Percentiles rank a stretch among this genome's conserved stretches.
Evolutionary conservation across 495 filamentous ascomycete species (phyloP).

Genomic region (Bryoglossum gracile): DNA sequence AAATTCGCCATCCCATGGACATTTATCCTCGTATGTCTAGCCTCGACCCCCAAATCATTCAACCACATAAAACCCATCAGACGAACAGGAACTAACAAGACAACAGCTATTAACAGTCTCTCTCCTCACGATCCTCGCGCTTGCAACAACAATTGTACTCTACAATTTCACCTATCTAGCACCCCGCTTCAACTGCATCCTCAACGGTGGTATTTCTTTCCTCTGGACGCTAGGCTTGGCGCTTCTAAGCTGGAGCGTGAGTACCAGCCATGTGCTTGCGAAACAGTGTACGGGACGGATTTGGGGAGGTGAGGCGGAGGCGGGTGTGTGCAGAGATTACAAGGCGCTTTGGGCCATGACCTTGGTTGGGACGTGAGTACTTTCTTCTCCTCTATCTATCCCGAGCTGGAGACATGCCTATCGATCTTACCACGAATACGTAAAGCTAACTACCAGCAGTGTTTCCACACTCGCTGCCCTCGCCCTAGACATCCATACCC

Average conservation of each 20-base stretch:
- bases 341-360: constrained; percentile 62
- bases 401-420: not conserved
- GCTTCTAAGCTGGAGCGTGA: constrained; percentile 50
- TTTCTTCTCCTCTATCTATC: not conserved
- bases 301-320: constrained; percentile 51
- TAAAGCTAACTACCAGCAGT: constrained; percentile 6
- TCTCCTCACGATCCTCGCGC: constrained; percentile 46
- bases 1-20: constrained; percentile 54
- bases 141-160: constrained; percentile 45
- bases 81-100: not conserved
- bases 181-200: constrained; percentile 44
- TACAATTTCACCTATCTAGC: constrained; percentile 51
- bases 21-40: constrained; percentile 50
- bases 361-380: constrained; percentile 36
- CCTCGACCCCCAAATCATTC: not conserved
- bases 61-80: not conserved
- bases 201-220: constrained; percentile 44
- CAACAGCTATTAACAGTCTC: constrained; percentile 48
- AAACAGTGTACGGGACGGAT: constrained; percentile 44
- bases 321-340: constrained; percentile 56
- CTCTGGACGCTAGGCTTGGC: constrained; percentile 52
- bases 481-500: constrained; percentile 44
- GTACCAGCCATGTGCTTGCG: constrained; percentile 43
- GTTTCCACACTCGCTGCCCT: constrained; percentile 40
- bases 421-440: not conserved